Base-by-base conservation (phyloP, 2,329 filamentous ascomycete species). In the Hypoxylon sp. region DNA sequence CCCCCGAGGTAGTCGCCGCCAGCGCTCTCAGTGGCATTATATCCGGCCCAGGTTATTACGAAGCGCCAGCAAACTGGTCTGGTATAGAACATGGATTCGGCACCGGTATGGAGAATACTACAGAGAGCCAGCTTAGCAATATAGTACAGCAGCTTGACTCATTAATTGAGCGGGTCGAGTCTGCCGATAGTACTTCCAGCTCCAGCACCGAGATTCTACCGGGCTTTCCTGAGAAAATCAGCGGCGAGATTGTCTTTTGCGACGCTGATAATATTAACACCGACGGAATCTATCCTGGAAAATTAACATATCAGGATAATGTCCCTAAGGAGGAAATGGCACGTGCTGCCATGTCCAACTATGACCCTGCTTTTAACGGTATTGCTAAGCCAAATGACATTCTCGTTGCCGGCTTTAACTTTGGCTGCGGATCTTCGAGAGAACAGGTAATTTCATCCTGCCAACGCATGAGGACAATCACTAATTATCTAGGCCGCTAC, bases 311-410 rank as follows among this genome's bases (percentile, higher is more conserved):
- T 79, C 93, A 96, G 76, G 94, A 98, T 75, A 86, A 92, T 72
- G 84, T 98, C 0, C 81, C 91, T 0, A 82, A 80, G 0, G 90
- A 93, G 65, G 88, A 88, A 60, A 97, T 98, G 95, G 93, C 93
- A 0, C 83, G 91, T 70, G 93, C 94, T 0, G 94, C 91, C 78
- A 97, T 98, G 93, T 86, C 91, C 76, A 98, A 98, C 83, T 98
- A 97, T 80, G 95, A 98, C 76, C 80, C 85, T 0, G 76, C 82
- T 0, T 97, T 97, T 76, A 78, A 83, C 8, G 77, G 80, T 0
- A 82, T 89, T 33, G 89, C 91, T 46, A 85, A 85, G 68, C 75
- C 86, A 0, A 89, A 88, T 50, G 94, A 98, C 73, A 92, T 97
- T 57, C 85, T 97, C 0, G 93, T 97, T 0, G 81, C 89, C 0